phyloP scores from a whole-genome alignment of 2,329 filamentous ascomycete genomes.

The Ophiostoma sp. region DNA sequence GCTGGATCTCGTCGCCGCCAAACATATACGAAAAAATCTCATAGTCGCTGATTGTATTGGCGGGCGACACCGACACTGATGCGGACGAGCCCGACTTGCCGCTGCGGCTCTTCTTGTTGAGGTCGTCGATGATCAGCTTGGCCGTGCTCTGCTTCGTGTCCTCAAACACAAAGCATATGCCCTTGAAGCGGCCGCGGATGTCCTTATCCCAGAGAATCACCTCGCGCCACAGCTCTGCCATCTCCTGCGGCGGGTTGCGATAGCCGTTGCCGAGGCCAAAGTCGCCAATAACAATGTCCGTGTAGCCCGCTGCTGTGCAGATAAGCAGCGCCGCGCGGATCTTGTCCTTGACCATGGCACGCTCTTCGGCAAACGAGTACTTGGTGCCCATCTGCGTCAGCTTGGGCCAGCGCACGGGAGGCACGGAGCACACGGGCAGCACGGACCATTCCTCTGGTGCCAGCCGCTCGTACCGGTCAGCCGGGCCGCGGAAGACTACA shows the following conservation, averaged over 20 bases:
- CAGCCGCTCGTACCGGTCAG: slow-evolving; percentile 58
- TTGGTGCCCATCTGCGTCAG: slow-evolving; percentile 60
- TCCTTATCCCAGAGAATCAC: slow-evolving; percentile 58
- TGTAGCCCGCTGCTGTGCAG: slow-evolving; percentile 55
- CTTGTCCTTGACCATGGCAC: slow-evolving; percentile 66
- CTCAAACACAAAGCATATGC: slow-evolving; percentile 61
- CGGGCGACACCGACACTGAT: slow-evolving; percentile 27
- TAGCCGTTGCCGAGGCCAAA: slow-evolving; percentile 60
- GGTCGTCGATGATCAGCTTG: slow-evolving; percentile 50
- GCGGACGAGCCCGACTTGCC: slow-evolving; percentile 30
- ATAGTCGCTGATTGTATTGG: slow-evolving; percentile 39
- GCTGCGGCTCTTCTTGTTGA: slow-evolving; percentile 44
- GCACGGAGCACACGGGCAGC: slow-evolving; percentile 67
- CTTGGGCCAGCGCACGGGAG: slow-evolving; percentile 67
- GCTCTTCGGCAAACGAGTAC: slow-evolving; percentile 67
- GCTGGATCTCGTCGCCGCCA: slow-evolving; percentile 44
- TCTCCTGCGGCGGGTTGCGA: slow-evolving; percentile 59
- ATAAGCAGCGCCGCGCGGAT: slow-evolving; percentile 66
- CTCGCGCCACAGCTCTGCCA: slow-evolving; percentile 62
- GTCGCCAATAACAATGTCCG: slow-evolving; percentile 55
- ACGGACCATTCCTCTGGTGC: slow-evolving; percentile 48
- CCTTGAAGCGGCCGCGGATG: slow-evolving; percentile 55
- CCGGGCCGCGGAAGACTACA: slow-evolving; percentile 66
- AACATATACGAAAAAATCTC: slow-evolving; percentile 53
- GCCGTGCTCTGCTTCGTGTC: slow-evolving; percentile 49